These are phyloP conservation scores for Albifimbria verrucaria DNA, from an alignment of 2,329 filamentous ascomycete genomes.

Conservation along the genomic window DNA sequence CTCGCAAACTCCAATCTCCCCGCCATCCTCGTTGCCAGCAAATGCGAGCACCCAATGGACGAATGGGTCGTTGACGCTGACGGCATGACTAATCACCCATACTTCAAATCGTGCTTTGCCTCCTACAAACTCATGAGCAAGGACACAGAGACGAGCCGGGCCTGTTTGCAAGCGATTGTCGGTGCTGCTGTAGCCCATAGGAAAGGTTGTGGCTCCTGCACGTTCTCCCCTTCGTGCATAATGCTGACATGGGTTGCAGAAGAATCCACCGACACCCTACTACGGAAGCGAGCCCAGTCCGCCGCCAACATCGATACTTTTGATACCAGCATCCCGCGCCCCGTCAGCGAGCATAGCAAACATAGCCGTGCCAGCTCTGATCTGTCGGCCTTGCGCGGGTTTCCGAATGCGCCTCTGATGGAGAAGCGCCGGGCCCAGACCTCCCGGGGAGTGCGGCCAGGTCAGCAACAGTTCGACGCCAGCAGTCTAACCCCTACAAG, in stretches of 20 bases:
- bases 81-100: conserved; percentile 56
- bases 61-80: conserved; percentile 69
- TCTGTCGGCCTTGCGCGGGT: conserved; percentile 56
- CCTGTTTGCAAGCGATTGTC: conserved; percentile 73
- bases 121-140: conserved; percentile 71
- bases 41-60: conserved; percentile 76
- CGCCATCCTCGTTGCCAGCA: conserved; percentile 79
- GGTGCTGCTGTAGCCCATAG: conserved; percentile 65
- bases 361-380: conserved; percentile 72
- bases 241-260: conserved; percentile 18
- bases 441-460: conserved; percentile 29
- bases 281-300: conserved; percentile 57
- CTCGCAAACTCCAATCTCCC: conserved; percentile 71
- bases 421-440: conserved; percentile 27
- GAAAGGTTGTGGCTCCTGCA: conserved; percentile 56
- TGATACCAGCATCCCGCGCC: conserved; percentile 46
- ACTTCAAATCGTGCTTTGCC: conserved; percentile 66
- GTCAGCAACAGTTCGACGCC: conserved; percentile 16
- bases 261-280: conserved; percentile 40
- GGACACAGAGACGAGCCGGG: conserved; percentile 68
- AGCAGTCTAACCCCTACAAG: conserved; percentile 7
- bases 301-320: conserved; percentile 58
- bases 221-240: conserved; percentile 1
- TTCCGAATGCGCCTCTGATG: conserved; percentile 44
- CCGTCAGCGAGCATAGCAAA: conserved; percentile 59